Evolutionary conservation across 257 asterid genomes (phyloP), one percentile per base, ranked within the genome.

Genomic region (Voacanga thouarsii): DNA sequence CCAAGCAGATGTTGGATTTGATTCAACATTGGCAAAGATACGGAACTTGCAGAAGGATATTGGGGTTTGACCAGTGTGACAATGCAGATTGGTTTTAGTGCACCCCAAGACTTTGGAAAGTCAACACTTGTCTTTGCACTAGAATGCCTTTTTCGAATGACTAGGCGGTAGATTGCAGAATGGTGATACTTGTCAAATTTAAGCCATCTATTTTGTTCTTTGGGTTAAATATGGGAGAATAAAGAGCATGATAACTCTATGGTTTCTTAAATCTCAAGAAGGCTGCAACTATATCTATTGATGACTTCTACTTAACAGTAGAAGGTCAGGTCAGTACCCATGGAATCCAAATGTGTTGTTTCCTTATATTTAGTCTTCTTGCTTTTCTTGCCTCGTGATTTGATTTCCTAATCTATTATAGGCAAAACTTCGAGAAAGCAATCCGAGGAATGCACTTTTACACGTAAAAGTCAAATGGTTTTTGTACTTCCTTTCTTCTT

Each of bases 71-170:
- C 19, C 18, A 41, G 33, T 55, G 26, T 73, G 14, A 33, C 68
- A 47, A 59, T 87, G 94, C 89, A 96, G 99, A 96, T 96, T 86
- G 99, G 99, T 77, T 93, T 96, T 84, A 96, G 99, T 80, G 98
- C 98, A 18, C 99, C 99, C 23, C 99, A 96, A 87, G 99, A 98
- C 71, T 94, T 98, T 86, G 99, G 99, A 71, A 96, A 96, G 82
- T 93, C 99, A 12, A 94, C 99, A 1, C 97, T 96, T 44, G 99
- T 93, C 80, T 93, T 93, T 80, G 98, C 98, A 74, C 86, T 96
- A 82, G 91, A 92, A 74, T 93, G 85, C 83, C 97, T 96, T 80
- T 93, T 93, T 86, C 77, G 71, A 70, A 80, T 88, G 75, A 88
- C 87, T 78, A 97, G 97, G 92, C 92, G 99, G 99, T 96, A 89